Evolutionary conservation across 306 rosid genomes (phyloP), one percentile per base, ranked within the genome.

Genomic region (Malus orientalis): DNA sequence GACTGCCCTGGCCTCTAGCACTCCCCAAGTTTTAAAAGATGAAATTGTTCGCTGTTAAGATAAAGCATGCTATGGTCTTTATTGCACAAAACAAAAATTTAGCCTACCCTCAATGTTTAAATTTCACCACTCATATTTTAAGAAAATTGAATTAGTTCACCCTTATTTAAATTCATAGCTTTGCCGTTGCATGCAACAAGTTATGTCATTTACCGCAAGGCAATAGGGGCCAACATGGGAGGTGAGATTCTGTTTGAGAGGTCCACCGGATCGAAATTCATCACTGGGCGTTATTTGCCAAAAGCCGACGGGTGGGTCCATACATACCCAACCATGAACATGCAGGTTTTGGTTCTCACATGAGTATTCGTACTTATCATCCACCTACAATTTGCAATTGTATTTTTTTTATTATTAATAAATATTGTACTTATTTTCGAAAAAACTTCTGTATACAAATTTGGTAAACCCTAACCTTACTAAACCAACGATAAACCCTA

Each of bases 281-380:
- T 77, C 65, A 58, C 89, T 85, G 4, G 89, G 86, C 1, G 84
- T 82, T 71, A 85, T 85, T 58, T 82, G 86, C 89, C 89, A 82
- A 55, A 85, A 85, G 6, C 89, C 89, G 8, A 82, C 55, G 0
- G 78, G 73, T 3, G 86, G 84, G 23, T 76, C 67, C 40, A 29
- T 71, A 77, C 79, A 79, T 42, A 82, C 74, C 88, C 88, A 85
- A 3, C 88, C 88, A 25, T 85, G 86, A n/a, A 85, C 84, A 30
- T 47, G 59, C 44, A 81, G 22, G 22, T 85, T 85, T 79, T 80
- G 79, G 74, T 85, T 85, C 22, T 85, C 86, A 27, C 86, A 73
- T 5, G 89, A 85, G 64, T 85, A 82, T 27, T 85, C 81, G 51
- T 85, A 85, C 60, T 85, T 85, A 69, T 85, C 89, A 69, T 85